Conservation (phyloP, 2,329 filamentous ascomycete genomes). For the Trichoderma atrobrunneum region DNA sequence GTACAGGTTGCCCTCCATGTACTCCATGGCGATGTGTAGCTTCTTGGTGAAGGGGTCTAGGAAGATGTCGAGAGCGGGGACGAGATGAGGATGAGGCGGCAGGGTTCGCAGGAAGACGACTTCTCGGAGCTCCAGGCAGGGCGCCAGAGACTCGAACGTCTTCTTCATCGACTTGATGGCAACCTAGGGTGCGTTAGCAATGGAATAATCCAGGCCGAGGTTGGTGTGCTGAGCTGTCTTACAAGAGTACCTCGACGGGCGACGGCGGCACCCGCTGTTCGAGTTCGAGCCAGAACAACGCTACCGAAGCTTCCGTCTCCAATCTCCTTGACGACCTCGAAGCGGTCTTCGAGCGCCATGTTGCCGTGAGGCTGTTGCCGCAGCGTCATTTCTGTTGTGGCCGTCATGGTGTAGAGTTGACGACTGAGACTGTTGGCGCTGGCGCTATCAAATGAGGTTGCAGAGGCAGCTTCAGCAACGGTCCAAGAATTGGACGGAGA, state of each 20-base stretch:
- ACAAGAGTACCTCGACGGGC: slow-evolving; percentile 91
- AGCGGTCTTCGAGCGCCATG: slow-evolving; percentile 82
- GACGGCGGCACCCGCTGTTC: slow-evolving; percentile 83
- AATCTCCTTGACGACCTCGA: slow-evolving; percentile 96
- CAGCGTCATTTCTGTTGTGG: slow-evolving; percentile 69
- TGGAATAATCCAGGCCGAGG: too few relatives aligned
- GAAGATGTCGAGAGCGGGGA: slow-evolving; percentile 98
- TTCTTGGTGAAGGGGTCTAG: slow-evolving; percentile 94
- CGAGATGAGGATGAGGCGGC: slow-evolving; percentile 83
- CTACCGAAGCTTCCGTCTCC: slow-evolving; percentile 98
- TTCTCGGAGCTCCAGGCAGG: slow-evolving; percentile 90
- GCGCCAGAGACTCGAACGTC: slow-evolving; percentile 87
- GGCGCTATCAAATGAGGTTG: background rate
- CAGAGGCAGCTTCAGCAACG: background rate
- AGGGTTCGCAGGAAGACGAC: slow-evolving; percentile 94
- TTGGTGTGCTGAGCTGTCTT: slow-evolving; percentile 38
- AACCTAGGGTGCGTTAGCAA: slow-evolving; percentile 56
- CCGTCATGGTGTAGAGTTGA: slow-evolving; percentile 58
- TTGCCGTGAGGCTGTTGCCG: slow-evolving; percentile 60
- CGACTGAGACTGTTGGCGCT: slow-evolving; percentile 18
- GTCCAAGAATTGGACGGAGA: background rate
- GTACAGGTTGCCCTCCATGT: slow-evolving; percentile 99
- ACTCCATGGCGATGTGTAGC: slow-evolving; percentile 98
- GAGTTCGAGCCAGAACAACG: slow-evolving; percentile 85
- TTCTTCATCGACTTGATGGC: slow-evolving; percentile 99